Evolutionary conservation across 2,329 filamentous ascomycete species (phyloP).

Genomic region (Exophiala phaeomuriformis): DNA sequence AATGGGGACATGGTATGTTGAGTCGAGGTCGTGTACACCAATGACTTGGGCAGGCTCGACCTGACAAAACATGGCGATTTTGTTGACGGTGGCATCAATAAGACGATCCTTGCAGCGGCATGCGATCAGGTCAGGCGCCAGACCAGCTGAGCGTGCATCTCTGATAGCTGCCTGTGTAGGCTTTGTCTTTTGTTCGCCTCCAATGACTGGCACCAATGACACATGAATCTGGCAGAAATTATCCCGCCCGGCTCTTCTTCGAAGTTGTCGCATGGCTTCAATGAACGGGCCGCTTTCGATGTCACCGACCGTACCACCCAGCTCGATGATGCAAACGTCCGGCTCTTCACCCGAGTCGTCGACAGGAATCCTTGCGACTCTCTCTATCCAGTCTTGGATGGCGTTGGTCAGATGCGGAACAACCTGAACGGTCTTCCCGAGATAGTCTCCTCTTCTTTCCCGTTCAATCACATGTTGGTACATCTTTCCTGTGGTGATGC

Average conservation of each 20-base stretch:
- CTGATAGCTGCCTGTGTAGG: slow-evolving; percentile 88
- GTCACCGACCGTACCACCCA: slow-evolving; percentile 55
- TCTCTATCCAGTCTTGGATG: slow-evolving; percentile 87
- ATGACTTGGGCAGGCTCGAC: slow-evolving; percentile 79
- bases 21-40: slow-evolving; percentile 76
- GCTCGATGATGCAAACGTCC: slow-evolving; percentile 82
- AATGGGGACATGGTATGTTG: slow-evolving; percentile 92
- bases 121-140: slow-evolving; percentile 71
- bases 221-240: slow-evolving; percentile 89
- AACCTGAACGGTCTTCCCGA: slow-evolving; percentile 82
- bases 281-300: slow-evolving; percentile 85
- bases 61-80: slow-evolving; percentile 85
- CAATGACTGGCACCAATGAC: slow-evolving; percentile 71
- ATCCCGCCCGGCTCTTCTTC: slow-evolving; percentile 61
- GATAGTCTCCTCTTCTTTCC: slow-evolving; percentile 65
- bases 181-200: slow-evolving; percentile 87
- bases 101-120: slow-evolving; percentile 80
- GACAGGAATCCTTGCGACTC: slow-evolving; percentile 75
- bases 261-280: slow-evolving; percentile 74
- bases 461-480: slow-evolving; percentile 81
- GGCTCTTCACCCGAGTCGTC: slow-evolving; percentile 76
- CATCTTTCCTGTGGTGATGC: slow-evolving; percentile 96
- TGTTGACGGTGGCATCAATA: slow-evolving; percentile 65
- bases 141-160: slow-evolving; percentile 71
- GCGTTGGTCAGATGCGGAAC: slow-evolving; percentile 88